Conservation (phyloP, 495 filamentous ascomycete genomes). For the Xylaria flabelliformis region DNA sequence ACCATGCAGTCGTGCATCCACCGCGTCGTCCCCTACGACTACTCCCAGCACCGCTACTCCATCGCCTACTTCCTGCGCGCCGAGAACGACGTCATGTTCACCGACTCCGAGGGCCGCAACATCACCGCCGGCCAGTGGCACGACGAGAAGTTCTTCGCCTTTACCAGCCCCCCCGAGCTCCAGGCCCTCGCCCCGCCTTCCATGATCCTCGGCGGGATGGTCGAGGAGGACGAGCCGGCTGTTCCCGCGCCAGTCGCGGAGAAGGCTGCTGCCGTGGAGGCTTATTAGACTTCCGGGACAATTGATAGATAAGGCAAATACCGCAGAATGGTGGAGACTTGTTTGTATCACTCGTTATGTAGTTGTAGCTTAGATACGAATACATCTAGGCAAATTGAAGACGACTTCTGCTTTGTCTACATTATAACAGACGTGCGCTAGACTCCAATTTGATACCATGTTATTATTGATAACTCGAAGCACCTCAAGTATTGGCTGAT, state of each 20-base stretch:
- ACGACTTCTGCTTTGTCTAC: not conserved
- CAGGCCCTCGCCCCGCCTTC: conserved; percentile 51
- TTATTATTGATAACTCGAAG: not conserved
- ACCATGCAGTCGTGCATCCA: conserved; percentile 62
- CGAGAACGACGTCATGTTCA: conserved; percentile 59
- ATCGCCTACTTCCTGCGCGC: conserved; percentile 64
- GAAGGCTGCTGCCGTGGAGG: conserved; percentile 14
- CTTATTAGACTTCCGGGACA: conserved; percentile 10
- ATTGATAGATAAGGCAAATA: not conserved
- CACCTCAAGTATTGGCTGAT: too few relatives aligned
- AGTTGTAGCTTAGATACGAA: conserved; percentile 16
- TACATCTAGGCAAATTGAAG: conserved; percentile 6
- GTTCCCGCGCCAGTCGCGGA: conserved; percentile 16
- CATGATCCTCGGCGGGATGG: conserved; percentile 55
- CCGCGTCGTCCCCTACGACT: conserved; percentile 60
- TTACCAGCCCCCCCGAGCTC: conserved; percentile 53
- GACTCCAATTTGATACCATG: not conserved
- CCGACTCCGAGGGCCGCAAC: conserved; percentile 55
- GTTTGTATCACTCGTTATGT: conserved; percentile 19
- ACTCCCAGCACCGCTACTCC: conserved; percentile 59
- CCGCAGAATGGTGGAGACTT: not conserved
- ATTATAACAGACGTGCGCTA: not conserved
- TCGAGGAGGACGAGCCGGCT: conserved; percentile 45
- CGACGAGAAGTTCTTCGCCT: conserved; percentile 63
- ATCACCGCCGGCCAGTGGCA: conserved; percentile 61